phyloP scores from a whole-genome alignment of 352 stramenopile genomes.

The Globisporangium rhizosaccharum region DNA sequence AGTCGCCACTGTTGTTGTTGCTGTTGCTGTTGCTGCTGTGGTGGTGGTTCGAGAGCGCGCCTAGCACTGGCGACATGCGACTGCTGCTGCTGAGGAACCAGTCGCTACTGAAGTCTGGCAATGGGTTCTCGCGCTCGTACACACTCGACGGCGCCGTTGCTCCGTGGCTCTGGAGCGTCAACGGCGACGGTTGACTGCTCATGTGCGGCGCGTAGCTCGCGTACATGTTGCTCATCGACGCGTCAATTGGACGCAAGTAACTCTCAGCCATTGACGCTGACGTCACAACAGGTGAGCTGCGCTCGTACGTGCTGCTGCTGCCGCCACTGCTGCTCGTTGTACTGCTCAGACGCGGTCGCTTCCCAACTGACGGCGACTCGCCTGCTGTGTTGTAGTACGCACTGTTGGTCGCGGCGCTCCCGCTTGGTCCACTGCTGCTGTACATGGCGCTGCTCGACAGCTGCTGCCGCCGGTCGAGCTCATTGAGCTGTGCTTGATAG shows the following conservation, averaged over 20 bases:
- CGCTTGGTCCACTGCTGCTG: not conserved
- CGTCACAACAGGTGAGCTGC: conserved; percentile 12
- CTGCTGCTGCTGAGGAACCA: conserved; percentile 23
- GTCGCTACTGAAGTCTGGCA: conserved; percentile 44
- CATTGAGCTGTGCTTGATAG: conserved; percentile 7
- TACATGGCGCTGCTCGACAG: conserved; percentile 1
- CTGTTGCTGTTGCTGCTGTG: conserved; percentile 8
- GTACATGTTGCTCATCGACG: conserved; percentile 9
- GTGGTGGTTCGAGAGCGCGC: conserved; percentile 6
- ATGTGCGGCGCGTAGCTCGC: conserved; percentile 14
- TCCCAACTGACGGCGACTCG: conserved; percentile 13
- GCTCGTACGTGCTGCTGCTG: conserved; percentile 19
- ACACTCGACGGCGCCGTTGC: conserved; percentile 10
- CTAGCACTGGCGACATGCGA: conserved; percentile 16
- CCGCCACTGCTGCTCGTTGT: conserved; percentile 20
- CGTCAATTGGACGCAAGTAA: conserved; percentile 17
- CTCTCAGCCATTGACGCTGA: conserved; percentile 3
- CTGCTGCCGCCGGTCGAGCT: conserved; percentile 12
- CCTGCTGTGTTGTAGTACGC: conserved; percentile 7
- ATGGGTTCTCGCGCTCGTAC: conserved; percentile 38
- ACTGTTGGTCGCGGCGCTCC: not conserved
- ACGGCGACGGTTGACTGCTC: not conserved
- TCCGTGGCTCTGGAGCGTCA: conserved; percentile 11
- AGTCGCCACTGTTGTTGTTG: conserved; percentile 1
- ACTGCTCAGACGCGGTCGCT: conserved; percentile 18